A percentile compares a stretch with the other conserved stretches of the same genome.
Conservation (phyloP, 495 filamentous ascomycete species). For the Tuber brumale region DNA sequence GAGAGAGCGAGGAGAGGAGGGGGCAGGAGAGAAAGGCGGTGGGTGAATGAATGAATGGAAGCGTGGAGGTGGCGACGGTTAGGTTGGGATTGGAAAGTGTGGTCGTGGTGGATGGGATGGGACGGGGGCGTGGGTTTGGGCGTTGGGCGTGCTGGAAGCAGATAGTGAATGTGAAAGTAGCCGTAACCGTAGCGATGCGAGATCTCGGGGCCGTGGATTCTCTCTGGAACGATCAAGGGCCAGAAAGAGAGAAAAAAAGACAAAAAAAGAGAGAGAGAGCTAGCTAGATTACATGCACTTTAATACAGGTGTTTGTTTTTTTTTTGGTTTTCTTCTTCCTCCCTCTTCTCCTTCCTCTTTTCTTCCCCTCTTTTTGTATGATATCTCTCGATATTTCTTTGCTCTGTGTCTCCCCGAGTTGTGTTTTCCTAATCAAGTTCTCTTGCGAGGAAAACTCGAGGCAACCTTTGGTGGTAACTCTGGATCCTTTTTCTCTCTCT, state of each 20-base stretch:
- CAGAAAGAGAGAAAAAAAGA: conserved; percentile 15
- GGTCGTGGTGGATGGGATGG: conserved; percentile 10
- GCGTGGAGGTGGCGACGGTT: conserved; percentile 16
- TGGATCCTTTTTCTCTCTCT: neutral
- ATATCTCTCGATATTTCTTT: neutral
- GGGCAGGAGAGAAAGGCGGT: conserved; percentile 15
- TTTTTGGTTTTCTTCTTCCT: conserved; percentile 15
- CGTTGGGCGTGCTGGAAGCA: neutral
- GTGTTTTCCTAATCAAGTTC: neutral
- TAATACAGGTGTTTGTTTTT: conserved; percentile 9
- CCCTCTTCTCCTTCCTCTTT: neutral
- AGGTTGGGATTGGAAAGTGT: conserved; percentile 14
- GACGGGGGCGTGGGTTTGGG: neutral
- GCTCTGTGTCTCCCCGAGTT: neutral
- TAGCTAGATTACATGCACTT: neutral
- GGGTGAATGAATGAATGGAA: conserved; percentile 19
- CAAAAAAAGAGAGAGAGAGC: neutral
- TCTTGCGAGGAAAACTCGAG: neutral
- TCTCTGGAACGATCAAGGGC: conserved; percentile 7
- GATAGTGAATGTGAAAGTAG: conserved; percentile 2
- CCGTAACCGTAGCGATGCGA: conserved; percentile 1
- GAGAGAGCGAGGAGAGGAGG: conserved; percentile 28
- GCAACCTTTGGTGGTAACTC: neutral
- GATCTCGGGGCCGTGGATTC: conserved; percentile 10
- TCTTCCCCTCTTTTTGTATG: neutral